Conservation (phyloP, 495 filamentous ascomycete species). For the Penicillium riverlandense region DNA sequence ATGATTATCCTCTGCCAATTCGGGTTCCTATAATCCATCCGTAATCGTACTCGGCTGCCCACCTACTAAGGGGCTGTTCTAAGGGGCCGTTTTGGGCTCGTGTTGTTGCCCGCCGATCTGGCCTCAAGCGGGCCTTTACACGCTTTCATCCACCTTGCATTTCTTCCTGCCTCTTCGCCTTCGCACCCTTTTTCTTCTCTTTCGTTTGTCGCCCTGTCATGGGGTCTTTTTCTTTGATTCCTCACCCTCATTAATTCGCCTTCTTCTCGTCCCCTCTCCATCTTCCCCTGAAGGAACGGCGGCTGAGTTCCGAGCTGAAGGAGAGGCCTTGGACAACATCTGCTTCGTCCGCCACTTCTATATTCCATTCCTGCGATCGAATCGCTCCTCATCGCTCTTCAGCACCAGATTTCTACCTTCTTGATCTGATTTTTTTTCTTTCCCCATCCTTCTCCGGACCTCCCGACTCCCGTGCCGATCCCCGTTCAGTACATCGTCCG, state of each 20-base stretch:
- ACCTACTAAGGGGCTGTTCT: neutral
- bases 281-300: neutral
- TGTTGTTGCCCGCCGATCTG: constrained; percentile 25
- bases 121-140: constrained; percentile 22
- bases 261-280: too few relatives aligned
- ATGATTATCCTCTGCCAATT: too few relatives aligned
- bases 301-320: constrained; percentile 14
- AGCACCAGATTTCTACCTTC: neutral
- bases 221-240: constrained; percentile 24
- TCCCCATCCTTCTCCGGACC: neutral
- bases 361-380: neutral
- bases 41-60: too few relatives aligned
- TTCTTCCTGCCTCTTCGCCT: constrained; percentile 13
- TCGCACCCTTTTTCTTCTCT: constrained; percentile 15
- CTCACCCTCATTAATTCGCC: constrained; percentile 33
- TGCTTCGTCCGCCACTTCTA: neutral
- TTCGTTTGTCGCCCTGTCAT: constrained; percentile 25
- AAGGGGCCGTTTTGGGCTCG: constrained; percentile 15
- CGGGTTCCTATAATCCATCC: too few relatives aligned
- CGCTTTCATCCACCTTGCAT: constrained; percentile 26
- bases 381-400: neutral
- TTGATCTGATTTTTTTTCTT: constrained; percentile 1
- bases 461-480: neutral
- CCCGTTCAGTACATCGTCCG: constrained; percentile 3
- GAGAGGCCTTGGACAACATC: constrained; percentile 6